Evolutionary conservation across 1,284 basidiomycete species (phyloP).

Genomic region (Papiliotrema flavescens): DNA sequence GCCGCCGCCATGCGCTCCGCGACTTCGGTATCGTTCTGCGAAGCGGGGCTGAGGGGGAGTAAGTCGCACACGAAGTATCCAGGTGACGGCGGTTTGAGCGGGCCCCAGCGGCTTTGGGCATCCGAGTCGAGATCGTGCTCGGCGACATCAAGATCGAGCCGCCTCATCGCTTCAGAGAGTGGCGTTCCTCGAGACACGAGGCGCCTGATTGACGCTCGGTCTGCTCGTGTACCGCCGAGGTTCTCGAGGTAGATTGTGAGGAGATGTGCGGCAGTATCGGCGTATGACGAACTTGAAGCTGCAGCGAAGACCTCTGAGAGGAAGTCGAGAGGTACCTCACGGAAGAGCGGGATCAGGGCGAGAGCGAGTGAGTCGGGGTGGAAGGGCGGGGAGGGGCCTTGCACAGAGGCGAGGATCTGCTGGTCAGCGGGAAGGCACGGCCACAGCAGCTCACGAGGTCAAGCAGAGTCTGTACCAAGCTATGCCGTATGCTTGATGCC

Average conservation of each 20-base stretch:
- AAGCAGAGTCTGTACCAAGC: conserved; percentile 4
- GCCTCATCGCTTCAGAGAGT: background rate
- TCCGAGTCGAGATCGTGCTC: background rate
- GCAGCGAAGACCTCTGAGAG: conserved; percentile 4
- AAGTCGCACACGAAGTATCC: background rate
- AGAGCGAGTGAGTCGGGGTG: conserved; percentile 18
- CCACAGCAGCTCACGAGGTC: background rate
- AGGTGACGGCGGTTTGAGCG: no score
- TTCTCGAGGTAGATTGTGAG: conserved; percentile 26
- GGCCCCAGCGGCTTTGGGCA: no score
- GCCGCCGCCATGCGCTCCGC: background rate
- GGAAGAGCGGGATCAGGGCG: conserved; percentile 18
- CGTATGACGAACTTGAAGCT: background rate
- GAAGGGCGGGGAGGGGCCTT: conserved; percentile 10
- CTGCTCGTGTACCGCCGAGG: conserved; percentile 19
- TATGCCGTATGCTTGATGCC: background rate
- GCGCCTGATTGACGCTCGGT: background rate
- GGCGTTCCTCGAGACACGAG: background rate
- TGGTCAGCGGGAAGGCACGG: background rate
- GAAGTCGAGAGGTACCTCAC: conserved; percentile 3
- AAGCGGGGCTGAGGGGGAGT: background rate
- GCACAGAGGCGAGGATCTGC: conserved; percentile 20
- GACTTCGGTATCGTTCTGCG: background rate
- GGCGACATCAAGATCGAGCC: background rate
- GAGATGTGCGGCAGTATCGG: conserved; percentile 13